Evolutionary conservation across 495 filamentous ascomycete genomes (phyloP).

Genomic region (Neurospora cerealis): DNA sequence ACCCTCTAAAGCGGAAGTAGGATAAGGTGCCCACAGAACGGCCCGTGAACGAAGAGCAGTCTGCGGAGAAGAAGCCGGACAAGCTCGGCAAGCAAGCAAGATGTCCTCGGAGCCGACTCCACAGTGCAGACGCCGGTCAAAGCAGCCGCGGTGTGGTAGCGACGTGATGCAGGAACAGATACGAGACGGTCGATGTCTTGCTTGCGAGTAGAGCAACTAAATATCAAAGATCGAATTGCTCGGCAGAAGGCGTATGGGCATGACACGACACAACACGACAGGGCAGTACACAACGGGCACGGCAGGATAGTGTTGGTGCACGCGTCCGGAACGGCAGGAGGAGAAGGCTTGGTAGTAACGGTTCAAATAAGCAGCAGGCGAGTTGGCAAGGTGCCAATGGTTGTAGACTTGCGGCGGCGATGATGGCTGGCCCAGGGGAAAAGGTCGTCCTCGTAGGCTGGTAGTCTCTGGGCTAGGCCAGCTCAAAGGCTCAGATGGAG

Average conservation of each 20-base stretch:
- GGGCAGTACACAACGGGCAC: neutral
- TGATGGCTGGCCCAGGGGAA: neutral
- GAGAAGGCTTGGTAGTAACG: neutral
- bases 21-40: neutral
- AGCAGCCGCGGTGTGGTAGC: constrained; percentile 17
- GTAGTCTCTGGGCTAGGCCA: neutral
- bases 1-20: constrained; percentile 15
- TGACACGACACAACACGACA: neutral
- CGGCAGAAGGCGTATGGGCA: neutral
- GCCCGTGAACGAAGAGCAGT: neutral
- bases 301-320: neutral
- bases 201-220: constrained; percentile 8
- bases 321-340: neutral
- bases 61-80: neutral
- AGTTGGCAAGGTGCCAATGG: neutral
- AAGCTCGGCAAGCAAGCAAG: neutral
- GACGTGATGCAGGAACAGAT: constrained; percentile 10
- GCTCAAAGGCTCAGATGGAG: neutral
- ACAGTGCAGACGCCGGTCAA: constrained; percentile 19
- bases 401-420: neutral
- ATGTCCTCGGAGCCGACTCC: constrained; percentile 16
- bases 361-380: neutral
- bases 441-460: neutral
- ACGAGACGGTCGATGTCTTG: neutral
- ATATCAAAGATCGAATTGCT: constrained; percentile 1